Evolutionary conservation across 176 grass and related monocot species (phyloP), one percentile per base, ranked within the genome.

Genomic region (Dendrocalamus sinicus): DNA sequence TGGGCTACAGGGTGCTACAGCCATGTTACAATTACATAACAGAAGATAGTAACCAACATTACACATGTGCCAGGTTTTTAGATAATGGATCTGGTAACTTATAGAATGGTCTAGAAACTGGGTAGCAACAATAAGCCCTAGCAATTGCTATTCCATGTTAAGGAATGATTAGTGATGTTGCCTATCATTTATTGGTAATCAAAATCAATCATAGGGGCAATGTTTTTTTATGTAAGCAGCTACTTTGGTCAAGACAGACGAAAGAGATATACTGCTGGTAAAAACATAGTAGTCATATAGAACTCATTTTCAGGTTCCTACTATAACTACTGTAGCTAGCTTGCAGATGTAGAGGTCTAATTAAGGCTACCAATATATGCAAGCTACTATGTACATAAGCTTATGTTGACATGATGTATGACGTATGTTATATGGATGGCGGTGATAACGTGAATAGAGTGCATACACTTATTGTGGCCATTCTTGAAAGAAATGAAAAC

Each of bases 101-200:
- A 35, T 22, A 54, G 4, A 75, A 54, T 35, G 72, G 47, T 20
- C 13, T 62, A 62, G 39, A 62, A 82, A 70, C 5, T 61, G 5
- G 7, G 15, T 35, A 35, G 40, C 68, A 83, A 73, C 17, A 57
- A 46, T 22, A 83, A 48, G 40, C 54, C 26, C 54, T 73, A 60
- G 69, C 40, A 61, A 83, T 45, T 72, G 10, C 2, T 30, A 8
- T 72, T 72, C 72, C 68, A 72, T 60, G 23, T 72, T 60, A 45
- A 47, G 53, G 37, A 30, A 44, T 58, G 22, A 39, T 68, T 54
- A 1, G 32, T 53, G 11, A 53, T 68, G 24, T 8, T 82, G 59
- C 39, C 51, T 60, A 71, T 82, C 52, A 47, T 72, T 44, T 55
- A 58, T 45, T 72, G 39, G 67, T 20, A 59, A 72, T 58, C 22